phyloP scores from a whole-genome alignment of 345 rosid species.

The Stellera chamaejasme region DNA sequence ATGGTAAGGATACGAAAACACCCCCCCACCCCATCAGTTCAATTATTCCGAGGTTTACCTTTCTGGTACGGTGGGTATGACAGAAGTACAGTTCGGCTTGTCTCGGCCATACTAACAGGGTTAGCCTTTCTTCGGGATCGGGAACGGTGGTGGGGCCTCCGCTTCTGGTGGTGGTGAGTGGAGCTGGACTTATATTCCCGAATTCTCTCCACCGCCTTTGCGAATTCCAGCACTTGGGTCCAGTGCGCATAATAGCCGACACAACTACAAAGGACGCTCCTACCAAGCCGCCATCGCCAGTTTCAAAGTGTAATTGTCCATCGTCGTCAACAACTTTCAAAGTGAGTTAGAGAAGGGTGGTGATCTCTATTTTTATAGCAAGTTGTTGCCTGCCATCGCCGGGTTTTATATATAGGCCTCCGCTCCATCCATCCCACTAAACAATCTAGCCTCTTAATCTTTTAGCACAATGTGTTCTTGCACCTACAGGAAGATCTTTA shows the following conservation, averaged over 20 bases:
- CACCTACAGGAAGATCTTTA: too few species aligned
- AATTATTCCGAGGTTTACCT: constrained; percentile 40
- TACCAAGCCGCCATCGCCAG: constrained; percentile 93
- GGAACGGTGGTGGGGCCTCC: constrained; percentile 23
- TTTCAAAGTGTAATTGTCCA: constrained; percentile 77
- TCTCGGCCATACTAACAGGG: constrained; percentile 56
- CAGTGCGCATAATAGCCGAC: constrained; percentile 92
- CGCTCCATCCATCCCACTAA: too few species aligned
- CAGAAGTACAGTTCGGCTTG: constrained; percentile 62
- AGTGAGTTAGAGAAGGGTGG: too few species aligned
- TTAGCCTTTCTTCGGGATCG: constrained; percentile 32
- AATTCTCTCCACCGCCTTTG: constrained; percentile 67
- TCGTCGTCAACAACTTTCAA: too few species aligned
- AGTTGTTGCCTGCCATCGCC: too few species aligned
- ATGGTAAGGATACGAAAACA: too few species aligned
- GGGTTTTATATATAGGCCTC: too few species aligned
- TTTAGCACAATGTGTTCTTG: too few species aligned
- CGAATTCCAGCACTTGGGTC: constrained; percentile 84
- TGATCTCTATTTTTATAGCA: too few species aligned
- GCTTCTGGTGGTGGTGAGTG: constrained; percentile 37
- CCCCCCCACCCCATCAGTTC: too few species aligned
- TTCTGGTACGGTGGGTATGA: constrained; percentile 74
- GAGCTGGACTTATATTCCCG: constrained; percentile 44
- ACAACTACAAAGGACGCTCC: constrained; percentile 96
- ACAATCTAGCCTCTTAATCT: too few species aligned